These are phyloP conservation scores for Solanum appendiculatum DNA, from an alignment of 257 asterid genomes.

Conservation along the genomic window DNA sequence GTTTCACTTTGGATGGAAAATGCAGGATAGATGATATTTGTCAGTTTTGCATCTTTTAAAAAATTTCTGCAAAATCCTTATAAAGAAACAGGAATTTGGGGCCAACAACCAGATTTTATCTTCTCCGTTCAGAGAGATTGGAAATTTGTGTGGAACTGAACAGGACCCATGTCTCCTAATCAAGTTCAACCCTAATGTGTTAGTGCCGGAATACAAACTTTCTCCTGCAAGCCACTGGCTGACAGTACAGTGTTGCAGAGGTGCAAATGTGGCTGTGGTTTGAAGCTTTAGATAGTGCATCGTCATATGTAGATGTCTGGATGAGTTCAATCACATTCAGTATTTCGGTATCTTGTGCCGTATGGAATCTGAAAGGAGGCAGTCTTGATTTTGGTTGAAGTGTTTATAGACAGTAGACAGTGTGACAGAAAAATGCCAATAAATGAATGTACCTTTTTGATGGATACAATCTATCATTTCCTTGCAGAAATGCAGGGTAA, in stretches of 20 bases:
- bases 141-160: background rate
- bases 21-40: background rate
- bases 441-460: background rate
- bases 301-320: background rate
- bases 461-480: background rate
- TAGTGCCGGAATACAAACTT: background rate
- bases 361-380: background rate
- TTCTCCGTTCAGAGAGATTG: background rate
- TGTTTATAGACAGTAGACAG: background rate
- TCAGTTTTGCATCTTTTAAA: background rate
- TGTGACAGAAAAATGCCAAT: background rate
- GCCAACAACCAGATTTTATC: background rate
- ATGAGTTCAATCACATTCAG: background rate
- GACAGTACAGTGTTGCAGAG: background rate
- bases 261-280: background rate
- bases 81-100: background rate
- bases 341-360: background rate
- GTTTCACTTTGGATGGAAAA: background rate
- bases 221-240: background rate
- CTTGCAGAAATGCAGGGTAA: background rate
- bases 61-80: background rate
- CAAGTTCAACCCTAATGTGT: background rate
- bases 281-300: background rate
- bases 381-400: background rate
- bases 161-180: background rate